Evolutionary conservation across 1,139 yeast genomes (phyloP), one percentile per base, ranked within the genome.

Genomic region (Eremothecium sinecaudum): DNA sequence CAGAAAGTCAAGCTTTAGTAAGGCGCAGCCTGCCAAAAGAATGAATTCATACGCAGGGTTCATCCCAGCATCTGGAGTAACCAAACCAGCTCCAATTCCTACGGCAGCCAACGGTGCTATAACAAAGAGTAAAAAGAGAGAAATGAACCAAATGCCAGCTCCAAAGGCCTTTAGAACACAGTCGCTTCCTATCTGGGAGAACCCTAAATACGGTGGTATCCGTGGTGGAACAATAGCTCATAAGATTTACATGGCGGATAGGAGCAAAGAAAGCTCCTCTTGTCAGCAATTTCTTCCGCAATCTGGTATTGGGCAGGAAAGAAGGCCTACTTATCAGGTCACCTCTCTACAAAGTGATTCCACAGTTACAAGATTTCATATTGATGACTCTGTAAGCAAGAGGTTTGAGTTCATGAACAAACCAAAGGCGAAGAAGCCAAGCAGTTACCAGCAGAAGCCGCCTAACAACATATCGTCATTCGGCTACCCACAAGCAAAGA

Each of bases 131-230:
- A 24, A n/a, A 11, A 49, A 45, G 35, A 45, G 61, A 33, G 55
- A 45, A 33, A 53, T 53, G 17, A 56, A 58, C 40, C 59, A 59
- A 23, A 57, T 49, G 34, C 64, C 66, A 4, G 65, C 67, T 10
- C 67, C 67, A 29, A 74, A 72, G 53, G 82, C 82, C 6, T 67
- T 71, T n/a, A 63, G 82, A 49, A 75, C 82, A 1, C 75, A 73
- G 44, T 75, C 81, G 0, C 57, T 75, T 33, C 81, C 81, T 3
- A 66, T 68, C 2, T 74, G 73, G 60, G 67, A 72, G 60, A 41
- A 44, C 38, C 67, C 67, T n/a, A 43, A 36, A 19, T 24, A 28
- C 10, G 44, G 48, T 18, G 52, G 53, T 17, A 48, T 56, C 40
- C 53, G 61, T 39, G 52, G 59, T 40, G 59, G 59, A 43, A 58